Conservation (phyloP, 257 asterid species). For the Striga asiatica region DNA sequence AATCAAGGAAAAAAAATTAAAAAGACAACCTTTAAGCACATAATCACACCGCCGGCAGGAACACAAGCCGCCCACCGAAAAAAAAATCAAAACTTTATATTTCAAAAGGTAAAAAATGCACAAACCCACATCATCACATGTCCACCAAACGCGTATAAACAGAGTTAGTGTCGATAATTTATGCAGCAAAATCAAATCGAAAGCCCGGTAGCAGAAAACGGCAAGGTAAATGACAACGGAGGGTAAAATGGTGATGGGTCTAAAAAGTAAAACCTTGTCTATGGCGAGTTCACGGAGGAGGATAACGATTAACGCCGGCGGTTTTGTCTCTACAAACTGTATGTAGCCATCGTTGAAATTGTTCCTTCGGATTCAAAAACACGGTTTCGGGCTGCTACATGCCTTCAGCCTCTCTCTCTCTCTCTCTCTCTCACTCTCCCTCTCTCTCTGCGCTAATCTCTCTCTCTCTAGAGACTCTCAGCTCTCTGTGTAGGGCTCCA, state of each 20-base stretch:
- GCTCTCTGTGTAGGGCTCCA: constrained; percentile 18
- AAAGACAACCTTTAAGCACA: neutral
- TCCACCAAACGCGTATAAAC: neutral
- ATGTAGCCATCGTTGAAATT: neutral
- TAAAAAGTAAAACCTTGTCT: constrained; percentile 18
- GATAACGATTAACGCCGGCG: constrained; percentile 2
- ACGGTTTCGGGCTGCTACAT: constrained; percentile 13
- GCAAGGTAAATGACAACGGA: no score
- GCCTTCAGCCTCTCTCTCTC: constrained; percentile 22
- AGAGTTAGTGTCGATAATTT: neutral
- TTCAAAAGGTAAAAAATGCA: neutral
- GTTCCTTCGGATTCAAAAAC: constrained; percentile 11
- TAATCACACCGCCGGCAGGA: neutral
- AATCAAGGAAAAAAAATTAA: constrained; percentile 3
- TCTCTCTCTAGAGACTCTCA: constrained; percentile 10
- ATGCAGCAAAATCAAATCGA: neutral
- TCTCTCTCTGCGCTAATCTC: constrained; percentile 20
- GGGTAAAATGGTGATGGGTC: neutral
- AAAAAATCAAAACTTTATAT: no score
- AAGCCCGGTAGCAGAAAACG: constrained; percentile 8
- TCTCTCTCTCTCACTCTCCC: neutral
- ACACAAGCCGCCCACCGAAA: constrained; percentile 11
- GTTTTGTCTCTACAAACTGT: constrained; percentile 4
- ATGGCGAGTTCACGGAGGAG: constrained; percentile 10
- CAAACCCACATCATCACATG: neutral